Conservation (phyloP, 2,329 filamentous ascomycete species). For the Aureobasidium sp. region DNA sequence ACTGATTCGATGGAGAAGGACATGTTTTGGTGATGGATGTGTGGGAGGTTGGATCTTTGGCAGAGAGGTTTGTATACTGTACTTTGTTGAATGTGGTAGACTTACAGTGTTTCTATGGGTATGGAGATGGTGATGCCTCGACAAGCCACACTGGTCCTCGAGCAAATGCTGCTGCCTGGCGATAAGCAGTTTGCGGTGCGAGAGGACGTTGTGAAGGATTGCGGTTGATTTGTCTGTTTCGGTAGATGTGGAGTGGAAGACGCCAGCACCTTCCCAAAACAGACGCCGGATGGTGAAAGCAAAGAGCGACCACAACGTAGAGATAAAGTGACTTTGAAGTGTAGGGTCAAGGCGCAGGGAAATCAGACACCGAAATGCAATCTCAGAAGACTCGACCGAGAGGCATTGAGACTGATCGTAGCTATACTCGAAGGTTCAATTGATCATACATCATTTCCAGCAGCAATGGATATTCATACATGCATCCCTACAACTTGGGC, state of each 20-base stretch:
- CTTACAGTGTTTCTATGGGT: background rate
- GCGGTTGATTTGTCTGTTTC: background rate
- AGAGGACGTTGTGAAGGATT: background rate
- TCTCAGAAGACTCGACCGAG: background rate
- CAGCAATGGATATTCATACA: background rate
- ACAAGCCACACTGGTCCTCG: background rate
- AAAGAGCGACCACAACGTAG: background rate
- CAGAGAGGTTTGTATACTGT: too few relatives aligned
- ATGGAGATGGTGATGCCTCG: background rate
- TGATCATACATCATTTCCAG: background rate
- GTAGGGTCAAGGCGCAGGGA: background rate
- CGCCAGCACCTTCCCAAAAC: background rate
- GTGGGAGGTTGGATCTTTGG: background rate
- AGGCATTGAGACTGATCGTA: background rate
- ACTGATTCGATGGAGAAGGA: background rate
- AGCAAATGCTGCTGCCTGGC: background rate
- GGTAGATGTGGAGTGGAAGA: background rate
- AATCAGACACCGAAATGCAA: background rate
- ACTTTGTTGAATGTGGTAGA: background rate
- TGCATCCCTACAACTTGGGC: constrained; percentile 27
- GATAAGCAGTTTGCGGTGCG: background rate
- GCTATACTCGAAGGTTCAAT: background rate
- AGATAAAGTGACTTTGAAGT: background rate
- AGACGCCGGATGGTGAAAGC: background rate
- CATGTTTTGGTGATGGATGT: background rate